Conservation (phyloP, 2,329 filamentous ascomycete genomes). For the Xylaria sp. region DNA sequence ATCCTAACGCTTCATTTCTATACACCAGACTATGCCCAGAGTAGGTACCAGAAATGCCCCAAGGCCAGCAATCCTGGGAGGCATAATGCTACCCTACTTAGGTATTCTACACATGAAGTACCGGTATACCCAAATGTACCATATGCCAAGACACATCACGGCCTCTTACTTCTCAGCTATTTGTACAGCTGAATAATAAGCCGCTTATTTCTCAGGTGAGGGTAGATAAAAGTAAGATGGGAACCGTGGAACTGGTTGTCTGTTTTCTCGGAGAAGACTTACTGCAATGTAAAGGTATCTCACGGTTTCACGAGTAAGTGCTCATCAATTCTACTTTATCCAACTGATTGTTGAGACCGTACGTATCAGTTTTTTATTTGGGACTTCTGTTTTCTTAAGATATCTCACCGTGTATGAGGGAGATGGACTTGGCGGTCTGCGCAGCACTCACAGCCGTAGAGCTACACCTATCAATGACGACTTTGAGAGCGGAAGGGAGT, state of each 20-base stretch:
- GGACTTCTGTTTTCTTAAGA: background rate
- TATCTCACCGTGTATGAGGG: background rate
- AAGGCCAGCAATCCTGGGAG: background rate
- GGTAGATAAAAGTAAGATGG: background rate
- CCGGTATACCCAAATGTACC: too few species aligned
- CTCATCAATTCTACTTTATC: background rate
- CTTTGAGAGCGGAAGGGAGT: background rate
- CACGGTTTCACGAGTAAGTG: background rate
- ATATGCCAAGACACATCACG: background rate
- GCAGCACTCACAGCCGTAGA: slow-evolving; percentile 32
- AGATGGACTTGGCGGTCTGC: slow-evolving; percentile 39
- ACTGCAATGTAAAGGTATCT: background rate
- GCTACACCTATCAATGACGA: slow-evolving; percentile 8
- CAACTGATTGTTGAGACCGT: background rate
- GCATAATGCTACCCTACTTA: too few species aligned
- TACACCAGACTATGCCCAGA: background rate
- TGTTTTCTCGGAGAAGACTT: background rate
- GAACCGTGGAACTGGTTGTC: background rate
- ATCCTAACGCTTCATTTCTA: background rate
- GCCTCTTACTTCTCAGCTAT: background rate
- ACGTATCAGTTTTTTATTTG: background rate
- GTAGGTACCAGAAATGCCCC: background rate
- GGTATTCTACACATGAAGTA: too few species aligned
- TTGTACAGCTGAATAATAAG: background rate
- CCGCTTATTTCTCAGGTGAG: background rate